A percentile compares a stretch with the other conserved stretches of the same genome.
phyloP scores from a whole-genome alignment of 2,329 filamentous ascomycete species.

The Fusarium heterosporum region DNA sequence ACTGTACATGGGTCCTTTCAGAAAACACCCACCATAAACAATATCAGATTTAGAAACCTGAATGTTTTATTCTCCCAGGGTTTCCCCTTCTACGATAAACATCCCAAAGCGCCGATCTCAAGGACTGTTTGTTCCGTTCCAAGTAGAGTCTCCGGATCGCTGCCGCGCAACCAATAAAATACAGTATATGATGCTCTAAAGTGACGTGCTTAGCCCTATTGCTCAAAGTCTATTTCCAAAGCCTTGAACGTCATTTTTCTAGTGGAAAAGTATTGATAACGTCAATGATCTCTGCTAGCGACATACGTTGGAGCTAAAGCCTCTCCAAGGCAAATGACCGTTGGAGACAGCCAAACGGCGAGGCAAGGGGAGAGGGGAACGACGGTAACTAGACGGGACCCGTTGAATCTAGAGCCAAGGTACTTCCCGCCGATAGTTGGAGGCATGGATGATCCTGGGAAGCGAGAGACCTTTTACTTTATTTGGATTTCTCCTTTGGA shows the following conservation, averaged over 20 bases:
- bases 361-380: background rate
- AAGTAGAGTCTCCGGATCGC: slow-evolving; percentile 3
- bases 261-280: background rate
- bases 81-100: background rate
- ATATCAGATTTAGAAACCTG: background rate
- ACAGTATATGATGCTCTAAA: background rate
- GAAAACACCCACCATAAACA: background rate
- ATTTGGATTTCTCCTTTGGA: slow-evolving; percentile 5
- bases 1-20: background rate
- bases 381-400: background rate
- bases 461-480: background rate
- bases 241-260: slow-evolving; percentile 15
- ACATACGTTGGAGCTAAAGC: background rate
- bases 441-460: slow-evolving; percentile 7
- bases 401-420: slow-evolving; percentile 8
- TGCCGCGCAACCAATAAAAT: background rate
- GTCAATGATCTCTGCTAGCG: slow-evolving; percentile 12
- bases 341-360: slow-evolving; percentile 6
- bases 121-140: slow-evolving; percentile 2
- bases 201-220: slow-evolving; percentile 14
- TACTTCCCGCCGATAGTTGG: slow-evolving; percentile 2
- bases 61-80: background rate
- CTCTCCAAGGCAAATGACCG: background rate
- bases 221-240: slow-evolving; percentile 10
- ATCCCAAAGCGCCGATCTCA: background rate